Evolutionary conservation across 2,329 filamentous ascomycete species (phyloP), one percentile per base, ranked within the genome.

Genomic region (Penicillium polonicum): DNA sequence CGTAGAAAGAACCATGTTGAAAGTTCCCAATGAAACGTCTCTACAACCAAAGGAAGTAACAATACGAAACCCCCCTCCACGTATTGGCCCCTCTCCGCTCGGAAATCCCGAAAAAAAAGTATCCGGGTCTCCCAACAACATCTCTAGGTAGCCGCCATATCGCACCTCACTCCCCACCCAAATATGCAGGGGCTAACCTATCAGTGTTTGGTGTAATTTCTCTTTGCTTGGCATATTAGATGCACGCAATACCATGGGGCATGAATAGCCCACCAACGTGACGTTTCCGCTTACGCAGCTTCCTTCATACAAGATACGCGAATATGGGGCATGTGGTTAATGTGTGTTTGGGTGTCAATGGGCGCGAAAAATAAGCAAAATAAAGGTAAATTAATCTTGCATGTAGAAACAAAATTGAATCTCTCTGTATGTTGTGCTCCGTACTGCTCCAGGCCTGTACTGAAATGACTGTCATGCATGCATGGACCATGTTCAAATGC

Each of bases 281-380:
- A 65, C 64, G 64, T 60, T 63, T 66, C 38, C 5, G 63, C 58
- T 66, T 63, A 66, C 65, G 65, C 65, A 66, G 55, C 57, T 48
- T 35, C 9, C 13, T 41, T 38, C 15, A 21, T 31, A 9, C 27
- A 19, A 17, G 10, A 39, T 13, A 42, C 49, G 49, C 55, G 51
- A 48, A 31, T 23, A 23, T 36, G 9, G 10, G 10, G 4, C 8
- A 31, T 23, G 21, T 19, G 25, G 38, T 21, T n/a, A 9, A n/a
- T 42, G 43, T 25, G 13, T 33, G 35, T 29, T 42, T 42, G n/a
- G 13, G 6, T 31, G 21, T 9, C 15, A 31, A 25, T 33, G 15
- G 13, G 13, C 2, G 13, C 4, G 9, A 27, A 23, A 23, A 15
- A 17, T 23, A 13, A 15, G 17, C 4, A 29, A 25, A 49, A 41